phyloP scores from a whole-genome alignment of 1,284 basidiomycete species.

The Sporisorium reilianum region DNA sequence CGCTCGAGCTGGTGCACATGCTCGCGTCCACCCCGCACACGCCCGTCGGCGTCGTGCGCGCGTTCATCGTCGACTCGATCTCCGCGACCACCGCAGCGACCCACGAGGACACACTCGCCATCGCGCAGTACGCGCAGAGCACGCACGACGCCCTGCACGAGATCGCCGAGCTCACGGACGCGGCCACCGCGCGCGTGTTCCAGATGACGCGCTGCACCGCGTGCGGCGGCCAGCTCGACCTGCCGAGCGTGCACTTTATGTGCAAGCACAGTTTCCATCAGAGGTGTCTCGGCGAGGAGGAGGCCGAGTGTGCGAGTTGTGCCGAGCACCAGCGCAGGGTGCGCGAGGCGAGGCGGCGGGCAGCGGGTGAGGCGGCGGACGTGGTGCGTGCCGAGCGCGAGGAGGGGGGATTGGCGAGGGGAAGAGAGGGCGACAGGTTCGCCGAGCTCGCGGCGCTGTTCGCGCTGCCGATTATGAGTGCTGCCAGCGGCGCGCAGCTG shows the following conservation, averaged over 20 bases:
- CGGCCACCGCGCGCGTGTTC: slow-evolving; percentile 84
- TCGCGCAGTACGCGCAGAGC: slow-evolving; percentile 86
- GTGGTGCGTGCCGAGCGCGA: not conserved
- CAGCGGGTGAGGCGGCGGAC: slow-evolving; percentile 7
- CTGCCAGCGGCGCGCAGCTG: slow-evolving; percentile 8
- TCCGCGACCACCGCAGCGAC: slow-evolving; percentile 80
- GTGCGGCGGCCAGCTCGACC: slow-evolving; percentile 87
- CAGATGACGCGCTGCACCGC: slow-evolving; percentile 90
- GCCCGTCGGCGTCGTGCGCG: slow-evolving; percentile 88
- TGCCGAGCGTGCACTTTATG: slow-evolving; percentile 97
- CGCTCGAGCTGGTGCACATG: slow-evolving; percentile 87
- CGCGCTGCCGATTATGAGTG: slow-evolving; percentile 39
- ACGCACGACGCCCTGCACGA: slow-evolving; percentile 84
- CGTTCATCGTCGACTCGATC: slow-evolving; percentile 85
- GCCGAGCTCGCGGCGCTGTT: slow-evolving; percentile 38
- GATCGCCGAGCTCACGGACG: slow-evolving; percentile 82
- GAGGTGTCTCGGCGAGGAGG: slow-evolving; percentile 58
- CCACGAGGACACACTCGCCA: slow-evolving; percentile 82
- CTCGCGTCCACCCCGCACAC: slow-evolving; percentile 80
- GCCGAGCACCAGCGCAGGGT: slow-evolving; percentile 87
- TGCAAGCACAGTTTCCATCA: slow-evolving; percentile 97
- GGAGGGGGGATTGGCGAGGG: not conserved
- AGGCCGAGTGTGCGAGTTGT: slow-evolving; percentile 86
- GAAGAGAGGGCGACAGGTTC: slow-evolving; percentile 27
- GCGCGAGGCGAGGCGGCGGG: slow-evolving; percentile 76